These are phyloP conservation scores for Prunus kanzakura DNA, from an alignment of 306 rosid species.

Conservation along the genomic window DNA sequence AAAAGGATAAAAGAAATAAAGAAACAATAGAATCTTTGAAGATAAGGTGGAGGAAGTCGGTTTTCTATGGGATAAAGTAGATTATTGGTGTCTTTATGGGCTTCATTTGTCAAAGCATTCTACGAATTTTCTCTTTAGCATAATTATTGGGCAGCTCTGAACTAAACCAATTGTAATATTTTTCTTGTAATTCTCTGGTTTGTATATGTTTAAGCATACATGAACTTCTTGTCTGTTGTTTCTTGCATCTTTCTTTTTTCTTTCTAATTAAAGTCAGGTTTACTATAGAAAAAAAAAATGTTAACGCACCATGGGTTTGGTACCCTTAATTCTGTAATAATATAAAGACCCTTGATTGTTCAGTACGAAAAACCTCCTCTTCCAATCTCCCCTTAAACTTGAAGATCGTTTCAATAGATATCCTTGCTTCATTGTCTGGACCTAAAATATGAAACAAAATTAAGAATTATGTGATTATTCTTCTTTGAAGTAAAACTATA, in stretches of 20 bases:
- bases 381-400: conserved; percentile 85
- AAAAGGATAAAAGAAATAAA: not conserved
- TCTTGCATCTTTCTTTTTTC: not conserved
- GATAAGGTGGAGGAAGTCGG: not conserved
- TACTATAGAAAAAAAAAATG: not conserved
- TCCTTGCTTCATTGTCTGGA: conserved; percentile 78
- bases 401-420: conserved; percentile 91
- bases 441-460: conserved; percentile 33
- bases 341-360: conserved; percentile 69
- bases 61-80: not conserved
- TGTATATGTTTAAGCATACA: not conserved
- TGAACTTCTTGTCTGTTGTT: not conserved
- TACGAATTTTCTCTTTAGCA: not conserved
- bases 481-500: not conserved
- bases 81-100: not conserved
- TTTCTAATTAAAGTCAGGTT: not conserved
- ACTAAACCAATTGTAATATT: not conserved
- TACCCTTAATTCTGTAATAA: conserved; percentile 71
- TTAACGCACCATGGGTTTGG: conserved; percentile 70
- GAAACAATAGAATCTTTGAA: not conserved
- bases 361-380: conserved; percentile 85
- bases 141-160: not conserved
- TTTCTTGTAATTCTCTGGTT: not conserved
- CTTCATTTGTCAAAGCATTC: not conserved
- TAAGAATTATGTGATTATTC: not conserved